Conservation (phyloP, 164 flowering plant genomes). For the Magnolia kwangsiensis region DNA sequence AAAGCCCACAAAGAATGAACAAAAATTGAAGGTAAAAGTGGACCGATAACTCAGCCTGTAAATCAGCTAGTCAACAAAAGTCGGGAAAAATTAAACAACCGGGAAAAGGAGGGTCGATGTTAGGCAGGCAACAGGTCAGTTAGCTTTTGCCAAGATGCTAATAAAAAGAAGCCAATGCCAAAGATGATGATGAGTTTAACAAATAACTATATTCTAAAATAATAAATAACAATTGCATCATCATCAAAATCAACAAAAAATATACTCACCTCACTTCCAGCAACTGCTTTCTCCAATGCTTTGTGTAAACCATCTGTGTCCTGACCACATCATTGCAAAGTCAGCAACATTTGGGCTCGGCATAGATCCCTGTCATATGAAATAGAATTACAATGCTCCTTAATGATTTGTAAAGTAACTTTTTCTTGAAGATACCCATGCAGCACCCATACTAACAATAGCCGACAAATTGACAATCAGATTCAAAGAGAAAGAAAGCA, state of each 20-base stretch:
- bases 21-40: too few species aligned
- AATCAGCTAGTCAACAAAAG: too few species aligned
- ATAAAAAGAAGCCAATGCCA: not conserved
- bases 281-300: constrained; percentile 71
- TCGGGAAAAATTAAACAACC: too few species aligned
- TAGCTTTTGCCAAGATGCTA: too few species aligned
- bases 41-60: too few species aligned
- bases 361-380: constrained; percentile 56
- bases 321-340: constrained; percentile 84
- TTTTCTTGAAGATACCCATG: not conserved
- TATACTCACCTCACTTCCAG: constrained; percentile 64
- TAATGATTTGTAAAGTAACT: constrained; percentile 6
- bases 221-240: not conserved
- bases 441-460: not conserved
- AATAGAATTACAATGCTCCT: constrained; percentile 54
- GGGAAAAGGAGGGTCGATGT: not conserved
- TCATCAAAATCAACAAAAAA: not conserved
- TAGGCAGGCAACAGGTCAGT: not conserved
- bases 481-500: not conserved
- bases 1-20: too few species aligned
- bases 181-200: not conserved
- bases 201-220: not conserved
- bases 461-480: not conserved
- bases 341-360: constrained; percentile 68
- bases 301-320: constrained; percentile 75